Conservation (phyloP, 805 yeast genomes). For the Cyberlindnera veronae region DNA sequence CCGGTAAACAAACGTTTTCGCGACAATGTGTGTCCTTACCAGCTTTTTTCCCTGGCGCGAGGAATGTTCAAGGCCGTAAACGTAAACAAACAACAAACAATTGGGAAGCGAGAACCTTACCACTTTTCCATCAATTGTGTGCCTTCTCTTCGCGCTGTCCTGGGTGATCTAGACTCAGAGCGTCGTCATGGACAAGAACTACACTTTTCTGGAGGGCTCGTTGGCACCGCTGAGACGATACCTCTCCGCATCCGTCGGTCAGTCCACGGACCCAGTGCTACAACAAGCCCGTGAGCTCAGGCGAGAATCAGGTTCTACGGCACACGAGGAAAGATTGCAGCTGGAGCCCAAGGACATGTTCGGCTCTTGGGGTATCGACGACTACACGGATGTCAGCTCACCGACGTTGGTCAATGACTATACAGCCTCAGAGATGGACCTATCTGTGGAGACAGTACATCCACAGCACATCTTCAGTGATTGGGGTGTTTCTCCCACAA, state of each 20-base stretch:
- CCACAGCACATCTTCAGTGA: constrained; percentile 10
- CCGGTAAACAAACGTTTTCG: too few species aligned
- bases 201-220: constrained; percentile 20
- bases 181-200: constrained; percentile 7
- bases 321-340: not conserved
- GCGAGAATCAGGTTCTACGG: constrained; percentile 1
- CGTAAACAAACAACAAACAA: constrained; percentile 4
- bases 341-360: constrained; percentile 10
- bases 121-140: not conserved
- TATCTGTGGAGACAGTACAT: constrained; percentile 6
- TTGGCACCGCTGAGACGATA: constrained; percentile 25
- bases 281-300: not conserved
- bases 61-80: not conserved
- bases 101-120: not conserved
- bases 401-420: constrained; percentile 27
- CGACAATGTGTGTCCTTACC: not conserved
- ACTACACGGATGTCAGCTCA: constrained; percentile 18
- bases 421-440: constrained; percentile 10
- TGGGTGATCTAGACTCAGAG: too few species aligned
- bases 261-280: not conserved
- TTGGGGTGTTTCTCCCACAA: constrained; percentile 20
- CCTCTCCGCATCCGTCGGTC: constrained; percentile 19
- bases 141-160: too few species aligned
- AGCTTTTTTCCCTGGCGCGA: too few species aligned
- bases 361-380: constrained; percentile 29